Evolutionary conservation across 1,139 yeast species (phyloP), one percentile per base, ranked within the genome.

Genomic region (Scheffersomyces titani): DNA sequence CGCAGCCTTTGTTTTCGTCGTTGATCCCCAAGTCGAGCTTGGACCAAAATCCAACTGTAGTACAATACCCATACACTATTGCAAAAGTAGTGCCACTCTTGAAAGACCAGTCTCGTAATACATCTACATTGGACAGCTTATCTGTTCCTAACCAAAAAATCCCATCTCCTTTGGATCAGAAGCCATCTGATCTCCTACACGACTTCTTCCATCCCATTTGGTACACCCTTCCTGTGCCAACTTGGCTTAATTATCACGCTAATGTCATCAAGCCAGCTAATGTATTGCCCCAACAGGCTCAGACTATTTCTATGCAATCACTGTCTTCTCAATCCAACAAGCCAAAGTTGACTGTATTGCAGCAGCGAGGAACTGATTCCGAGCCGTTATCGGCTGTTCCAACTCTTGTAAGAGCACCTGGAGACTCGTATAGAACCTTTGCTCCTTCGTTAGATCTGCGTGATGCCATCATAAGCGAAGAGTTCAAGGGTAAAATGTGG

Each of bases 131-230:
- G 61, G 89, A 85, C 50, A 73, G 80, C 44, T 74, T 87, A 53
- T 82, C 89, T 1, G 86, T 64, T 61, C 70, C 70, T 7, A 72
- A 76, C 47, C 68, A 77, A 18, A 76, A 83, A 55, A 80, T 87
- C 20, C 89, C 90, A 7, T 83, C 86, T 57, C 72, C 74, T 19
- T 90, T 93, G 3, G 83, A 88, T 1, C 70, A 81, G 36, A 82
- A 86, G 6, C 88, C 91, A 1, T 82, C 90, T 1, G 90, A 88
- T 61, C 82, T 92, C 57, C 77, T 92, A 71, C 81, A 84, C 53
- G 85, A 84, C 57, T 90, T 90, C 67, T 81, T 89, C 64, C 97
- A 92, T 70, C 97, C 98, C 16, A 90, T 89, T 59, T 90, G 96
- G 90, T 88, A 88, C 63, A 87, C 92, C 7, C 76, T 93, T 53